Conservation (phyloP, 2,329 filamentous ascomycete species). For the Monosporascus cannonballus region DNA sequence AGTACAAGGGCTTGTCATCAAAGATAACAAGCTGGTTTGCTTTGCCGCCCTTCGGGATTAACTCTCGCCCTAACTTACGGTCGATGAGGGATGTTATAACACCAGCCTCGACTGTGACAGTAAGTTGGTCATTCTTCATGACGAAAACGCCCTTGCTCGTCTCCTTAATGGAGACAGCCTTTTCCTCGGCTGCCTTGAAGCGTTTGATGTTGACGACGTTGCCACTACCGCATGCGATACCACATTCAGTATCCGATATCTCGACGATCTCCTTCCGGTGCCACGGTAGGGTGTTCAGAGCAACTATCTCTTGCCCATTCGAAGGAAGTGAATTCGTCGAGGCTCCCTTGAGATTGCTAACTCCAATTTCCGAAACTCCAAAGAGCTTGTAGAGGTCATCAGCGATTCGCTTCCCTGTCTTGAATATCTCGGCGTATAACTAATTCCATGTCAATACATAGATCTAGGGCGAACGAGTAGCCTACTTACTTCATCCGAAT, state of each 20-base stretch:
- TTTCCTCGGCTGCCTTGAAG: constrained; percentile 39
- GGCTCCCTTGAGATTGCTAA: constrained; percentile 28
- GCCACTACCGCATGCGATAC: constrained; percentile 51
- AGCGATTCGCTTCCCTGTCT: constrained; percentile 66
- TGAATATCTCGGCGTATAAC: constrained; percentile 78
- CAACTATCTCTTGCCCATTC: constrained; percentile 40
- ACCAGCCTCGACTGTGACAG: constrained; percentile 66
- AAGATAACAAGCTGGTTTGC: constrained; percentile 92
- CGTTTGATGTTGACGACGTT: constrained; percentile 44
- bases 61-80: constrained; percentile 63
- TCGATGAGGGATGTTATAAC: constrained; percentile 83
- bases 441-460: constrained; percentile 19
- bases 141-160: constrained; percentile 60
- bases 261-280: constrained; percentile 67
- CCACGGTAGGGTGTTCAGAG: constrained; percentile 87
- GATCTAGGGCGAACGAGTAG: neutral
- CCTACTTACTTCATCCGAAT: constrained; percentile 67
- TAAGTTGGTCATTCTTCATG: constrained; percentile 71
- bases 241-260: constrained; percentile 47
- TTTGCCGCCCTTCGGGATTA: constrained; percentile 67
- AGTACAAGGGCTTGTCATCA: constrained; percentile 95
- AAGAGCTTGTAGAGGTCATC: constrained; percentile 63
- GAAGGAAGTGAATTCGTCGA: too few relatives aligned
- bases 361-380: constrained; percentile 46
- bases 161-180: constrained; percentile 47